phyloP scores from a whole-genome alignment of 202 grass and related monocot genomes.

The Carex arenaria region DNA sequence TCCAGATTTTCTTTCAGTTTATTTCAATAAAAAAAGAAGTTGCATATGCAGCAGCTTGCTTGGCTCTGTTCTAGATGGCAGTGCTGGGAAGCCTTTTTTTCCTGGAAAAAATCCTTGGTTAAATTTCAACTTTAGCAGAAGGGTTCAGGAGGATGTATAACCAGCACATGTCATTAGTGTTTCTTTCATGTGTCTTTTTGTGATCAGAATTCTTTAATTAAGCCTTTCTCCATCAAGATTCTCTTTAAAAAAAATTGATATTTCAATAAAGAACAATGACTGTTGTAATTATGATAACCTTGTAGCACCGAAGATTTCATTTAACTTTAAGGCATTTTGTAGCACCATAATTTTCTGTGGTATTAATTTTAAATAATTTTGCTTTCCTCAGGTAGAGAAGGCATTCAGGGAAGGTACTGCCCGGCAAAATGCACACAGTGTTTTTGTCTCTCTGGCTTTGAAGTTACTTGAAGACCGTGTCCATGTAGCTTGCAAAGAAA shows the following conservation, averaged over 20 bases:
- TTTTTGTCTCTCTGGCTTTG: conserved; percentile 84
- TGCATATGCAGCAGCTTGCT: not conserved
- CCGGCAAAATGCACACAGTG: conserved; percentile 85
- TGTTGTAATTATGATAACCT: not conserved
- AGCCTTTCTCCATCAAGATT: not conserved
- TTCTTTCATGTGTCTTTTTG: not conserved
- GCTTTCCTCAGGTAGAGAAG: conserved; percentile 69
- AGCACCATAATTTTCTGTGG: not conserved
- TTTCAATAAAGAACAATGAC: not conserved
- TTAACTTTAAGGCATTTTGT: conserved; percentile 1
- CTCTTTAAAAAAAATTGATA: not conserved
- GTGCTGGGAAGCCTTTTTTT: not conserved
- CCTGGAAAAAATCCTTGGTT: not conserved
- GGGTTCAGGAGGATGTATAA: not conserved
- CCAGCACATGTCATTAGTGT: not conserved
- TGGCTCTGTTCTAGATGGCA: not conserved
- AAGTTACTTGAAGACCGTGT: conserved; percentile 88
- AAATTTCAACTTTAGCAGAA: not conserved
- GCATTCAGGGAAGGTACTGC: conserved; percentile 99
- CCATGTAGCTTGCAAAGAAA: conserved; percentile 99
- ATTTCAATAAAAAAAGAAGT: not conserved
- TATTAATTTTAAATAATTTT: not conserved
- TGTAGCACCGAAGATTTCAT: not conserved
- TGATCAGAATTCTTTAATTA: not conserved
- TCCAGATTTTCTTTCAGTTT: not conserved